Evolutionary conservation across 1,139 yeast genomes (phyloP).

Genomic region (Kodamaea anthophila): DNA sequence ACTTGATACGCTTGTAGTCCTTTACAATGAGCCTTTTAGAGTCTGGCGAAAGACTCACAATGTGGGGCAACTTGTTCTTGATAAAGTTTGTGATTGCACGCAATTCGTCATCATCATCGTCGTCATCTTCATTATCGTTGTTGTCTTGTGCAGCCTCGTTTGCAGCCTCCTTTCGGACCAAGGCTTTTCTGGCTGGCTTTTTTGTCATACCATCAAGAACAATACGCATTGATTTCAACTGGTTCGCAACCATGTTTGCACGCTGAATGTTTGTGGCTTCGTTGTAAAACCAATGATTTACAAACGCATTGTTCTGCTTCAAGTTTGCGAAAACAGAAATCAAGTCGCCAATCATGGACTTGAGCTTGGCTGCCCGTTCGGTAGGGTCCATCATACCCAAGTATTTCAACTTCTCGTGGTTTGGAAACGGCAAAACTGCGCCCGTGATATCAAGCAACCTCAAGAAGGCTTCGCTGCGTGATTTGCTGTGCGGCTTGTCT

Average conservation of each 20-base stretch:
- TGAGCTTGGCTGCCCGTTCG: conserved; percentile 31
- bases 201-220: conserved; percentile 49
- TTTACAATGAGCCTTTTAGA: conserved; percentile 55
- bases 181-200: conserved; percentile 7
- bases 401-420: conserved; percentile 37
- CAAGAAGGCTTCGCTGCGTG: conserved; percentile 27
- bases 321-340: conserved; percentile 29
- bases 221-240: conserved; percentile 49
- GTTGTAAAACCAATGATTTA: conserved; percentile 43
- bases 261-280: conserved; percentile 49
- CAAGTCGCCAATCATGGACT: conserved; percentile 28
- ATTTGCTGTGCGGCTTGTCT: conserved; percentile 10
- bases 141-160: conserved; percentile 5
- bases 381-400: conserved; percentile 28
- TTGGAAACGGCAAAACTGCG: conserved; percentile 57
- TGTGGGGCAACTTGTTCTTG: conserved; percentile 39
- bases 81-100: conserved; percentile 39
- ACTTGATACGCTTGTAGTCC: conserved; percentile 56
- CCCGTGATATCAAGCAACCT: conserved; percentile 48
- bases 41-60: conserved; percentile 37
- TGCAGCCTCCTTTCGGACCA: conserved; percentile 1
- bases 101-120: conserved; percentile 43
- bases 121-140: conserved; percentile 14
- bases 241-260: conserved; percentile 55
- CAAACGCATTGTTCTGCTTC: conserved; percentile 27